Evolutionary conservation across 352 stramenopile genomes (phyloP).

Genomic region (Peronospora destructor): DNA sequence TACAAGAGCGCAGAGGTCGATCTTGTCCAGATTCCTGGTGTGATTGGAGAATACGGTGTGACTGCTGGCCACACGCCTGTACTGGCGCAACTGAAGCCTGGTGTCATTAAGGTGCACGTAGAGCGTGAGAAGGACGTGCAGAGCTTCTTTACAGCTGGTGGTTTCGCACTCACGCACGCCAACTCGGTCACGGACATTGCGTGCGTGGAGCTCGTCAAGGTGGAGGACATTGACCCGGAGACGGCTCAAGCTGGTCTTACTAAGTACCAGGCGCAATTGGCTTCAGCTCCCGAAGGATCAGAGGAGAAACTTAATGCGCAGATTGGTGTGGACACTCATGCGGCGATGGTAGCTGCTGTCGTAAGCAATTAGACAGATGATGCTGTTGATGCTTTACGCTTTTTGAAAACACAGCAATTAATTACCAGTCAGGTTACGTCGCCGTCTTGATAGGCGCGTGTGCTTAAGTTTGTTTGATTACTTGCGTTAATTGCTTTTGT

Average conservation of each 20-base stretch:
- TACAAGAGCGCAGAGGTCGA: slow-evolving; percentile 82
- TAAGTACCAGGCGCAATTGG: slow-evolving; percentile 86
- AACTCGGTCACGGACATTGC: slow-evolving; percentile 96
- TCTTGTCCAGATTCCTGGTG: slow-evolving; percentile 91
- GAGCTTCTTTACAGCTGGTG: slow-evolving; percentile 97
- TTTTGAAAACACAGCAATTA: slow-evolving; percentile 23
- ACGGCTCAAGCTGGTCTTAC: slow-evolving; percentile 86
- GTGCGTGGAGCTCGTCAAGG: slow-evolving; percentile 93
- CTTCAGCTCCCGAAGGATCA: slow-evolving; percentile 75
- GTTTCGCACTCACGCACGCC: slow-evolving; percentile 94
- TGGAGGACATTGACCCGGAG: slow-evolving; percentile 93
- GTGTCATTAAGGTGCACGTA: slow-evolving; percentile 87
- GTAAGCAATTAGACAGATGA: slow-evolving; percentile 44
- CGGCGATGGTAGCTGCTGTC: slow-evolving; percentile 88
- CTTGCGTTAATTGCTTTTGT: slow-evolving; percentile 1
- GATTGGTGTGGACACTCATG: slow-evolving; percentile 94
- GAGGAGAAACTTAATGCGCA: slow-evolving; percentile 90
- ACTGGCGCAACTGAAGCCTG: slow-evolving; percentile 95
- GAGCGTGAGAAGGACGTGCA: slow-evolving; percentile 85
- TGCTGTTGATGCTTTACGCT: not conserved
- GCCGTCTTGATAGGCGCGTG: slow-evolving; percentile 18
- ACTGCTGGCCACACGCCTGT: slow-evolving; percentile 94
- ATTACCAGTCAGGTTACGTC: slow-evolving; percentile 24
- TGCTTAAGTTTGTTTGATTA: slow-evolving; percentile 1
- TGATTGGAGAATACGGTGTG: slow-evolving; percentile 96